Conservation (phyloP, 345 rosid genomes). For the Orychophragmus violaceus region DNA sequence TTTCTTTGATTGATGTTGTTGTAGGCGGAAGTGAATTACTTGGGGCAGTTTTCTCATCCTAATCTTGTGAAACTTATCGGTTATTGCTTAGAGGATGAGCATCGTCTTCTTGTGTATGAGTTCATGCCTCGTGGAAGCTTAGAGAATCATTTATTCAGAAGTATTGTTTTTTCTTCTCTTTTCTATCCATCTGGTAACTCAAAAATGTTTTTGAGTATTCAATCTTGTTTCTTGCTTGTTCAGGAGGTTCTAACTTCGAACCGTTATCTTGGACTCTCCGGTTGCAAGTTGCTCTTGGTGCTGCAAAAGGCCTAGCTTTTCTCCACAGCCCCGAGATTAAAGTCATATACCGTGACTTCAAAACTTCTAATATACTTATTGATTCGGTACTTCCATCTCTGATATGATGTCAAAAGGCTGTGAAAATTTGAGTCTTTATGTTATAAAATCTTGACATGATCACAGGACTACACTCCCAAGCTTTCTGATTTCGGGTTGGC, state of each 20-base stretch:
- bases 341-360: conserved; percentile 73
- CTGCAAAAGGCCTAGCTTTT: conserved; percentile 70
- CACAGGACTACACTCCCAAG: conserved; percentile 58
- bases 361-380: conserved; percentile 61
- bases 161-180: conserved; percentile 31
- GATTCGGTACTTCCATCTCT: conserved; percentile 33
- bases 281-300: conserved; percentile 61
- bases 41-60: conserved; percentile 67
- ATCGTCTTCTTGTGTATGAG: conserved; percentile 75
- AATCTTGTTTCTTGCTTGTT: not conserved
- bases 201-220: not conserved
- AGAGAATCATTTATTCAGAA: conserved; percentile 77
- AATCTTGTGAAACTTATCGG: conserved; percentile 72
- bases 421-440: not conserved
- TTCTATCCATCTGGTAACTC: not conserved
- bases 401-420: not conserved
- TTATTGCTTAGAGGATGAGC: conserved; percentile 76
- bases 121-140: conserved; percentile 89
- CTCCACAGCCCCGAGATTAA: conserved; percentile 50
- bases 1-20: not conserved
- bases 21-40: conserved; percentile 73
- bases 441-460: conserved; percentile 4
- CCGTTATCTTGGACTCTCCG: conserved; percentile 69
- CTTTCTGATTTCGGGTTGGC: conserved; percentile 79
- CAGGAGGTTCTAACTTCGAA: conserved; percentile 61